These are phyloP conservation scores for Cladorrhinum samala DNA, from an alignment of 495 filamentous ascomycete species.

Conservation along the genomic window DNA sequence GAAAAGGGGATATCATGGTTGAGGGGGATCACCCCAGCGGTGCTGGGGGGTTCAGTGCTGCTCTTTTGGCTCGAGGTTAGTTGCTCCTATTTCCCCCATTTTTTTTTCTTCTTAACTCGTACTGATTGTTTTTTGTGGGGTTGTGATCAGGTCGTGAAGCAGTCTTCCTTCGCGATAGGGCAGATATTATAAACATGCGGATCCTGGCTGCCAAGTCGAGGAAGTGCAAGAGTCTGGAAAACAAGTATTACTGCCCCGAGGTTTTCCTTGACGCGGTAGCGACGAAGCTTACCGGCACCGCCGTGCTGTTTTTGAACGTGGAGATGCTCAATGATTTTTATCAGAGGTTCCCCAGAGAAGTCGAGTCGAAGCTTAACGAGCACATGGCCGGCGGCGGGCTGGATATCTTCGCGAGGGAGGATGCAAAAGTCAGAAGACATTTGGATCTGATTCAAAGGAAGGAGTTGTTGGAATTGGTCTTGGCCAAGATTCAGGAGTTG, in stretches of 20 bases:
- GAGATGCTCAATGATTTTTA: slow-evolving; percentile 96
- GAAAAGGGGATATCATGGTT: slow-evolving; percentile 74
- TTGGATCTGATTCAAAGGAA: slow-evolving; percentile 88
- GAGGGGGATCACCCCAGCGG: slow-evolving; percentile 78
- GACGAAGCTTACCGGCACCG: slow-evolving; percentile 88
- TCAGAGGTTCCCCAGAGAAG: slow-evolving; percentile 89
- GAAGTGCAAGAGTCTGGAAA: slow-evolving; percentile 72
- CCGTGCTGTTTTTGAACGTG: slow-evolving; percentile 95
- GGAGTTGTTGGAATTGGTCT: slow-evolving; percentile 83
- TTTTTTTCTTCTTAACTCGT: background rate
- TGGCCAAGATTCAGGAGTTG: slow-evolving; percentile 89
- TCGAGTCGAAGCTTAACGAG: slow-evolving; percentile 81
- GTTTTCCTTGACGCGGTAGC: slow-evolving; percentile 96
- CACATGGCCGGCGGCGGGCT: slow-evolving; percentile 71
- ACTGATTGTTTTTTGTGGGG: slow-evolving; percentile 10
- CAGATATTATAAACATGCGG: slow-evolving; percentile 84
- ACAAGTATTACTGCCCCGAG: slow-evolving; percentile 96
- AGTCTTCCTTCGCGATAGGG: slow-evolving; percentile 84
- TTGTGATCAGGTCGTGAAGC: slow-evolving; percentile 74
- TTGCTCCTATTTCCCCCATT: slow-evolving; percentile 6
- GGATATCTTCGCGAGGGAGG: slow-evolving; percentile 86
- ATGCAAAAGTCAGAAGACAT: slow-evolving; percentile 79
- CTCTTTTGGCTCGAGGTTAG: slow-evolving; percentile 72
- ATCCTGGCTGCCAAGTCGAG: slow-evolving; percentile 76
- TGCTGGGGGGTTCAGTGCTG: slow-evolving; percentile 85